Percentiles rank a stretch among this genome's conserved stretches.
Conservation (phyloP, 2,329 filamentous ascomycete species). For the Monilinia vaccinii-corymbosi region DNA sequence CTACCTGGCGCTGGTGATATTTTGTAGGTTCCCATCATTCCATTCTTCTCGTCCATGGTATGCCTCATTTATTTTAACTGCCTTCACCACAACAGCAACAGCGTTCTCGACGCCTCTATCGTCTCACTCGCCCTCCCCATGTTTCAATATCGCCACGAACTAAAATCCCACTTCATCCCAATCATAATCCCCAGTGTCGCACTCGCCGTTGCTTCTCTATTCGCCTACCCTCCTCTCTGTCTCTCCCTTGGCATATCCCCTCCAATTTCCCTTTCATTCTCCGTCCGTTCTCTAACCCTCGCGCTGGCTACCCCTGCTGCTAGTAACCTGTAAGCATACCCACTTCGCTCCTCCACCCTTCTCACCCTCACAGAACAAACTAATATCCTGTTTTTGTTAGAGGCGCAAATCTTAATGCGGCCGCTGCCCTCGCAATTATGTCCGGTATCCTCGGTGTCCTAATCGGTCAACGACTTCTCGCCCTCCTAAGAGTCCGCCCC, state of each 20-base stretch:
- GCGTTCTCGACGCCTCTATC: slow-evolving; percentile 48
- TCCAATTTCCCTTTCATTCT: slow-evolving; percentile 44
- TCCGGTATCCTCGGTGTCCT: slow-evolving; percentile 51
- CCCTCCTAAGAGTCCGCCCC: slow-evolving; percentile 42
- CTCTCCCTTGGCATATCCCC: slow-evolving; percentile 45
- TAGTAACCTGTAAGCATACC: slow-evolving; percentile 45
- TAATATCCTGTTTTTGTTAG: not conserved
- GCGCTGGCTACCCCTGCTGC: slow-evolving; percentile 50
- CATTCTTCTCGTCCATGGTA: too few species aligned
- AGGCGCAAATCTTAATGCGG: slow-evolving; percentile 33
- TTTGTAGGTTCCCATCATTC: slow-evolving; percentile 26
- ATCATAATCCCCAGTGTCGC: slow-evolving; percentile 45
- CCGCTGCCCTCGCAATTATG: slow-evolving; percentile 48
- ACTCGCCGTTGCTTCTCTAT: slow-evolving; percentile 44
- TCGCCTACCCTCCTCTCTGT: slow-evolving; percentile 48
- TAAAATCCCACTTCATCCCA: slow-evolving; percentile 41
- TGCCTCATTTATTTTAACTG: not conserved
- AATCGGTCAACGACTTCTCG: slow-evolving; percentile 41
- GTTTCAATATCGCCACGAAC: slow-evolving; percentile 50
- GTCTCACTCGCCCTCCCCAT: slow-evolving; percentile 51
- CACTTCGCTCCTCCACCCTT: too few species aligned
- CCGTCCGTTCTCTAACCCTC: slow-evolving; percentile 47
- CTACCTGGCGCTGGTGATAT: slow-evolving; percentile 48
- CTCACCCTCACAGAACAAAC: not conserved
- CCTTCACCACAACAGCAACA: slow-evolving; percentile 24